Base-by-base conservation (phyloP, 441 rosid species). In the Pelargonium cotyledonis region DNA sequence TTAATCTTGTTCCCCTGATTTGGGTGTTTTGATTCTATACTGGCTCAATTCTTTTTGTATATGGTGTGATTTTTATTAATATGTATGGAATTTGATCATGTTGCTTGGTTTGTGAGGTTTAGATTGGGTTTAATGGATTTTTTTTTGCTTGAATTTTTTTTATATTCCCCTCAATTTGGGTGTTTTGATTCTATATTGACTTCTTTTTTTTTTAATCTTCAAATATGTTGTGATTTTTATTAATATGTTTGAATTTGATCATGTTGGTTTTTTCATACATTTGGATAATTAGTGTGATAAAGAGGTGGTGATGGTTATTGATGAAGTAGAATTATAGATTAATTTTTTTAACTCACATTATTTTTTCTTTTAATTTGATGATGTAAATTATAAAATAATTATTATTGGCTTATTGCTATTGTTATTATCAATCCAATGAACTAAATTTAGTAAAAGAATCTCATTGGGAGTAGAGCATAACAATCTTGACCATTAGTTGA, bases 391-490 rank as follows among this genome's bases (percentile, higher is more conserved):
- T 10, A n/a, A n/a, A n/a, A 6, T 15, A 53, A 15, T 53, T 53
- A 53, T 53, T 53, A 53, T 15, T 14, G n/a, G 8, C 5, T 14
- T n/a, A 15, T 53, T 53, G 7, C 15, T n/a, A 53, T 53, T 53
- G 7, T 15, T 51, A n/a, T 51, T 51, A n/a, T n/a, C 18, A n/a
- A n/a, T 51, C 60, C 8, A 6, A 38, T 38, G 41, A 6, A n/a
- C 60, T 53, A 53, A 53, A 53, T 53, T 53, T 53, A 53, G 60
- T 53, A 53, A 53, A 53, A 18, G 9, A 6, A 53, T 53, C 60
- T 18, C 18, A 15, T 53, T 53, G 18, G 18, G 18, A 53, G 16
- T 53, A 53, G 15, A 18, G 19, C 18, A n/a, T 53, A 53, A 53
- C 60, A n/a, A 53, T 15, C 60, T 53, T 53, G 60, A 53, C 23